A percentile compares a stretch with the other conserved stretches of the same genome.
Evolutionary conservation across 2,329 filamentous ascomycete genomes (phyloP).

Genomic region (Hypoxylon sp.): DNA sequence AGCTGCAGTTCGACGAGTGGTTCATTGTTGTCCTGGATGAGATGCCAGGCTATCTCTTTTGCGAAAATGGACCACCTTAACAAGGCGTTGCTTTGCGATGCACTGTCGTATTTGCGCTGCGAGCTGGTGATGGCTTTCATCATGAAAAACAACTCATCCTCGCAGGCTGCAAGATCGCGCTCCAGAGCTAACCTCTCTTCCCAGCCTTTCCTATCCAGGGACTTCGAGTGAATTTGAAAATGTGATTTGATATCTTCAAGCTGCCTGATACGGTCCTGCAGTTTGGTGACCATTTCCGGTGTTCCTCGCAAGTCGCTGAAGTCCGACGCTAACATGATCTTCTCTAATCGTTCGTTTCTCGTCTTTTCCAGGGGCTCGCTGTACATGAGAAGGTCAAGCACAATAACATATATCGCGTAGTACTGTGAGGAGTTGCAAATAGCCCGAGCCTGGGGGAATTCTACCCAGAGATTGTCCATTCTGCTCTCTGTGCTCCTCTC

Average conservation of each 20-base stretch:
- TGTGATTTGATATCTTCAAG: slow-evolving; percentile 96
- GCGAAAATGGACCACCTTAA: slow-evolving; percentile 94
- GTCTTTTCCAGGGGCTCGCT: slow-evolving; percentile 97
- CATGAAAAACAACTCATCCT: slow-evolving; percentile 98
- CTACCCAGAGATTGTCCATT: slow-evolving; percentile 97
- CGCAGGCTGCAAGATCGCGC: slow-evolving; percentile 85
- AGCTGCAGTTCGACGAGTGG: slow-evolving; percentile 93
- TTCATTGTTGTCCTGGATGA: slow-evolving; percentile 86
- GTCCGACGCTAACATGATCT: slow-evolving; percentile 98
- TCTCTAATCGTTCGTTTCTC: slow-evolving; percentile 92
- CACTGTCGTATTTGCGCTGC: slow-evolving; percentile 82
- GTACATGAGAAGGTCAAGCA: slow-evolving; percentile 93
- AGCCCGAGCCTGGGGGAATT: slow-evolving; percentile 93
- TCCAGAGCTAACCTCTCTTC: slow-evolving; percentile 89
- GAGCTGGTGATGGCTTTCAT: slow-evolving; percentile 99
- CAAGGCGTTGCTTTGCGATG: slow-evolving; percentile 78
- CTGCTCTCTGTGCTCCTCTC: slow-evolving; percentile 74
- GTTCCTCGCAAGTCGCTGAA: slow-evolving; percentile 96
- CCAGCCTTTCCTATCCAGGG: slow-evolving; percentile 89
- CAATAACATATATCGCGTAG: slow-evolving; percentile 98
- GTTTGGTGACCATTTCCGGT: slow-evolving; percentile 87
- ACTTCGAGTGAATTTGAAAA: slow-evolving; percentile 91
- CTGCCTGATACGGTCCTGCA: slow-evolving; percentile 92
- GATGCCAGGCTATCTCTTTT: slow-evolving; percentile 95
- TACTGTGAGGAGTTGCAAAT: slow-evolving; percentile 98